phyloP scores from a whole-genome alignment of 2,329 filamentous ascomycete genomes.

The Cercospora citrullina region DNA sequence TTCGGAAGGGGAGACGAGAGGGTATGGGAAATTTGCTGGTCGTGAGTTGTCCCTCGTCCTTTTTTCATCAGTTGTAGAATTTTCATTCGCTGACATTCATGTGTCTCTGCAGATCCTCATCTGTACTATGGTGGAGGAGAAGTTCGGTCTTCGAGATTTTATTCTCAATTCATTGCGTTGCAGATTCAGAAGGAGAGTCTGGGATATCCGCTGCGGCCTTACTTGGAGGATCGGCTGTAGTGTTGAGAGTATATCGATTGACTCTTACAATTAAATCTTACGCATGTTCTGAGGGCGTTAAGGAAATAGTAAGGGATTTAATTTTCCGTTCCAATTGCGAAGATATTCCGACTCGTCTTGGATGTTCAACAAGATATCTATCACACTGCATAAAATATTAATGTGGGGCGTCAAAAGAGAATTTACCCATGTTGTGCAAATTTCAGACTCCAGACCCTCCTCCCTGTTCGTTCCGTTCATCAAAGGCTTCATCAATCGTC shows the following conservation, averaged over 20 bases:
- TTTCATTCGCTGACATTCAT: conserved; percentile 12
- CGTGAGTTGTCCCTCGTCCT: conserved; percentile 33
- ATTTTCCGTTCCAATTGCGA: neutral
- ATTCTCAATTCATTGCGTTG: conserved; percentile 48
- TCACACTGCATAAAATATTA: neutral
- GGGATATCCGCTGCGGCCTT: conserved; percentile 14
- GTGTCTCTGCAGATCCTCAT: conserved; percentile 35
- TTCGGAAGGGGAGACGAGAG: conserved; percentile 50
- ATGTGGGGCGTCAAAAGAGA: neutral
- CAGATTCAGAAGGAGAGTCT: conserved; percentile 43
- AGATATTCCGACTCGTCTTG: neutral
- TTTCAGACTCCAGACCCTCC: neutral
- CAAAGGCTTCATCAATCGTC: neutral
- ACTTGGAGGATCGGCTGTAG: conserved; percentile 4
- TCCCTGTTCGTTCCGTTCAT: neutral
- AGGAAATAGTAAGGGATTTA: too few species aligned
- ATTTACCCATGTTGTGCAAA: neutral
- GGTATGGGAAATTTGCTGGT: conserved; percentile 43
- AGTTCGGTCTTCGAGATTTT: conserved; percentile 50
- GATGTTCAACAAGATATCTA: neutral
- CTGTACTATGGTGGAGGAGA: conserved; percentile 51
- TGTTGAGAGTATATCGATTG: too few species aligned
- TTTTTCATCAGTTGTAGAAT: neutral
- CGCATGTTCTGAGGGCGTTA: too few species aligned
- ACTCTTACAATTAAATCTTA: too few species aligned